These are phyloP conservation scores for Backusella australiensis DNA, from an alignment of 192 early-diverging fungal genomes.

Conservation along the genomic window DNA sequence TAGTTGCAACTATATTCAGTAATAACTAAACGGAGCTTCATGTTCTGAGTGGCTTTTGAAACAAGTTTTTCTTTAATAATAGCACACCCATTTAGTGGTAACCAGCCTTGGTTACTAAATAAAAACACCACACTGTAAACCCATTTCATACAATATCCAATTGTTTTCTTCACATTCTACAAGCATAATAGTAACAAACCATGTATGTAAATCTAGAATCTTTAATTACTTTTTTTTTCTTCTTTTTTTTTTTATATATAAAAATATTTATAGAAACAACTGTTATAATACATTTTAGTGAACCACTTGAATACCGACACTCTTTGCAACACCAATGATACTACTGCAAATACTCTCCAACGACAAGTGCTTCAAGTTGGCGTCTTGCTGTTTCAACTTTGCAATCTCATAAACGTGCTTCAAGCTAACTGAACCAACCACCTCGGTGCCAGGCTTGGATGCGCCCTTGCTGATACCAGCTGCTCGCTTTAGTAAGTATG, in stretches of 20 bases:
- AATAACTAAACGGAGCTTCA: no score
- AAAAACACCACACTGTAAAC: no score
- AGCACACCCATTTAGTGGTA: no score
- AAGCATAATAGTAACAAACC: no score
- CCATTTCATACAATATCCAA: no score
- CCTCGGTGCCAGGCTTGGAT: slow-evolving; percentile 70
- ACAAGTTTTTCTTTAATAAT: no score
- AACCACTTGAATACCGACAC: slow-evolving; percentile 86
- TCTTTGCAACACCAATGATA: slow-evolving; percentile 74
- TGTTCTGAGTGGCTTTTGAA: no score
- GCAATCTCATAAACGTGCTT: slow-evolving; percentile 97
- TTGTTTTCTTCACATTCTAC: no score
- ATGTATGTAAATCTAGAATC: no score
- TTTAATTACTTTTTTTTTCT: neutral
- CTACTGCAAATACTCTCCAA: slow-evolving; percentile 69
- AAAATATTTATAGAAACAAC: neutral
- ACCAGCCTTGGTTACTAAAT: no score
- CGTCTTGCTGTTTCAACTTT: slow-evolving; percentile 83
- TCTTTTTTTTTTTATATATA: neutral
- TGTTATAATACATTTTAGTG: slow-evolving; percentile 43
- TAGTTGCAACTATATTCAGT: no score
- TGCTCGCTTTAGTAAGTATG: slow-evolving; percentile 84
- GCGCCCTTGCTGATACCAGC: slow-evolving; percentile 88
- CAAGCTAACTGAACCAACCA: slow-evolving; percentile 77
- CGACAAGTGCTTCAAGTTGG: slow-evolving; percentile 65